A percentile compares a stretch with the other conserved stretches of the same genome.
phyloP scores from a whole-genome alignment of 106 monocot genomes.

The Phalaenopsis aphrodite region DNA sequence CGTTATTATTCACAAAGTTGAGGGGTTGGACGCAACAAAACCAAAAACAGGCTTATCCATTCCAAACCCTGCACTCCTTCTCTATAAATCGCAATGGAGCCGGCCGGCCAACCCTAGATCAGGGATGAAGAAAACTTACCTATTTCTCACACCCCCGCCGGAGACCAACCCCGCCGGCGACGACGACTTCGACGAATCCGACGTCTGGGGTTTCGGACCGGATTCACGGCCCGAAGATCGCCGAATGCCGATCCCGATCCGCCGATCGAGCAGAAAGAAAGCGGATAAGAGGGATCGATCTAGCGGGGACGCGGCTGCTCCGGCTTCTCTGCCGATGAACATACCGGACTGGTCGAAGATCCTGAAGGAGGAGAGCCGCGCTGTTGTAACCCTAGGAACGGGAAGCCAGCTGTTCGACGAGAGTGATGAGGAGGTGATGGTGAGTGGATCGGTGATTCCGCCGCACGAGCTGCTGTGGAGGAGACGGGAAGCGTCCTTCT shows the following conservation, averaged over 20 bases:
- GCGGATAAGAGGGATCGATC: background rate
- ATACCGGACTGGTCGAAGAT: conserved; percentile 72
- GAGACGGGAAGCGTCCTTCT: conserved; percentile 44
- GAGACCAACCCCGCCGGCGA: conserved; percentile 18
- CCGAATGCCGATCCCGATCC: background rate
- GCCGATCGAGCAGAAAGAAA: background rate
- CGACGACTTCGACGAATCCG: conserved; percentile 57
- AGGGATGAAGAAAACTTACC: background rate
- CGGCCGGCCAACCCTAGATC: background rate
- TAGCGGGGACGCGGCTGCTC: background rate
- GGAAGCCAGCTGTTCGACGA: background rate
- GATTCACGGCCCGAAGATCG: background rate
- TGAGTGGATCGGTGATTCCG: conserved; percentile 30
- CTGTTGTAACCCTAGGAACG: background rate
- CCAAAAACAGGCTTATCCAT: background rate
- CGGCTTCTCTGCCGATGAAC: conserved; percentile 46
- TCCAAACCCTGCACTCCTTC: background rate
- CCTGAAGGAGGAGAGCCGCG: conserved; percentile 17
- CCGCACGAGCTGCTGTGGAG: conserved; percentile 63
- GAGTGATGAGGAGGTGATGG: conserved; percentile 15
- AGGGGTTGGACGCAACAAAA: background rate
- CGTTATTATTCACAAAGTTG: background rate
- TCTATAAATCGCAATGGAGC: background rate
- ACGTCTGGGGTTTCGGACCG: conserved; percentile 21
- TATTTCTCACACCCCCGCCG: background rate